Evolutionary conservation across 2,329 filamentous ascomycete genomes (phyloP).

Genomic region (Lachnellula occidentalis): DNA sequence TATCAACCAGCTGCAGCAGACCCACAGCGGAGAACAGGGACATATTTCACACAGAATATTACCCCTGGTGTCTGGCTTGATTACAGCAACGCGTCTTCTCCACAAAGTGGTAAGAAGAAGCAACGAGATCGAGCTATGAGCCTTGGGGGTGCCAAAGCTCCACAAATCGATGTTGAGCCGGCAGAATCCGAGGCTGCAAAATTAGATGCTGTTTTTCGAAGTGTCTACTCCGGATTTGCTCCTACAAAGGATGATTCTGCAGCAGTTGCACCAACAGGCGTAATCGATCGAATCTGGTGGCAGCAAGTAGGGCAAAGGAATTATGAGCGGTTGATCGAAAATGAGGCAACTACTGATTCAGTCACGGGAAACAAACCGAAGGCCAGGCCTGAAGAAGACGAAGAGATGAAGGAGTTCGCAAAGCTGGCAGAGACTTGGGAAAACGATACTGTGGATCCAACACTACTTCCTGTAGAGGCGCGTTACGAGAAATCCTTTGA

Average conservation of each 20-base stretch:
- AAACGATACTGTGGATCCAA: constrained; percentile 51
- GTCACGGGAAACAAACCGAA: constrained; percentile 1
- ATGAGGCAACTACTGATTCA: constrained; percentile 14
- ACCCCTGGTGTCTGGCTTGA: constrained; percentile 66
- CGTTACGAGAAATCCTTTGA: constrained; percentile 47
- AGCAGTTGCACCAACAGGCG: constrained; percentile 62
- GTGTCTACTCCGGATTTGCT: constrained; percentile 75
- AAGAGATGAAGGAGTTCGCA: constrained; percentile 37
- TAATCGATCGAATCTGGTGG: constrained; percentile 71
- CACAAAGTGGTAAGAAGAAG: constrained; percentile 52
- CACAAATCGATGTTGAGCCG: constrained; percentile 36
- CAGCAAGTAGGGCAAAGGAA: constrained; percentile 61
- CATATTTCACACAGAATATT: constrained; percentile 63
- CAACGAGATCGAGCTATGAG: constrained; percentile 69
- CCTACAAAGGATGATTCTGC: constrained; percentile 68
- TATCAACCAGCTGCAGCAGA: constrained; percentile 33
- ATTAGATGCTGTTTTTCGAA: constrained; percentile 69
- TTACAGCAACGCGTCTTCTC: constrained; percentile 58
- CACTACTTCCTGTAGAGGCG: constrained; percentile 32
- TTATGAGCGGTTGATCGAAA: constrained; percentile 57
- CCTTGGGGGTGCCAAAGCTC: constrained; percentile 55
- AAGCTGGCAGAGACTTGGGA: constrained; percentile 55
- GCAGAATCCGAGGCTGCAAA: constrained; percentile 56
- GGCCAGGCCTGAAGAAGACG: constrained; percentile 14
- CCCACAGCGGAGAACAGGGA: constrained; percentile 35